Conservation (phyloP, 495 filamentous ascomycete genomes). For the Rusavskia elegans region DNA sequence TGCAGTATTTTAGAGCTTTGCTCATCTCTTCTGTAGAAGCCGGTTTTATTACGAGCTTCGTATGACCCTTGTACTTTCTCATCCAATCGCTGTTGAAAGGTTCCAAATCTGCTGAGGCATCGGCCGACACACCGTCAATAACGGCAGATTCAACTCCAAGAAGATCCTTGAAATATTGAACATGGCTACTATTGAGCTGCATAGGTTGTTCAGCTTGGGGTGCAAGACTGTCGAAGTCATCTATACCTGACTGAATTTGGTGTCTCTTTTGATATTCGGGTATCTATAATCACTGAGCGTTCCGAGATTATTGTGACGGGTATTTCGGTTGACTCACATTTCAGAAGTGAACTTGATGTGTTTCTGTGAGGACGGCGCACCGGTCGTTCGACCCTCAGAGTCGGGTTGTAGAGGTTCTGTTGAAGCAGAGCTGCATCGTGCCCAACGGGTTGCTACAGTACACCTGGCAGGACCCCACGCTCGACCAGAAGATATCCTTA, state of each 20-base stretch:
- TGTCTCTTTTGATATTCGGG: constrained; percentile 65
- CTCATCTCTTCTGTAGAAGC: constrained; percentile 68
- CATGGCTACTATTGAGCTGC: constrained; percentile 55
- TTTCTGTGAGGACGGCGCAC: constrained; percentile 23
- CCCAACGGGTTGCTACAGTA: too few species aligned
- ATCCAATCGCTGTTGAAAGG: constrained; percentile 97
- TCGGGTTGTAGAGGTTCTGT: constrained; percentile 22
- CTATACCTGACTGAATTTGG: constrained; percentile 43
- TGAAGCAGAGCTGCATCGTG: constrained; percentile 18
- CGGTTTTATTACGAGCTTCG: constrained; percentile 75
- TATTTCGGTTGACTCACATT: constrained; percentile 25
- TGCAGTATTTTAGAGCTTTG: constrained; percentile 82
- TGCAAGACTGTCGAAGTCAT: not conserved
- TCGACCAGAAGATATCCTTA: not conserved
- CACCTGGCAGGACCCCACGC: not conserved
- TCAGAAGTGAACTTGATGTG: constrained; percentile 64
- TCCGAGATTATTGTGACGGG: not conserved
- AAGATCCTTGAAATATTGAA: constrained; percentile 59
- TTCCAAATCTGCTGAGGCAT: constrained; percentile 64
- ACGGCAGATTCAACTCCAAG: constrained; percentile 65
- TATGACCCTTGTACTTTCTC: constrained; percentile 92
- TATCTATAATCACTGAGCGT: constrained; percentile 30
- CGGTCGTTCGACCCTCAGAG: constrained; percentile 16
- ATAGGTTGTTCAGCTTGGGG: not conserved
- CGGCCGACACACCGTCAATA: constrained; percentile 61